Conservation (phyloP, 2,329 filamentous ascomycete genomes). For the Gaeumannomyces tritici region DNA sequence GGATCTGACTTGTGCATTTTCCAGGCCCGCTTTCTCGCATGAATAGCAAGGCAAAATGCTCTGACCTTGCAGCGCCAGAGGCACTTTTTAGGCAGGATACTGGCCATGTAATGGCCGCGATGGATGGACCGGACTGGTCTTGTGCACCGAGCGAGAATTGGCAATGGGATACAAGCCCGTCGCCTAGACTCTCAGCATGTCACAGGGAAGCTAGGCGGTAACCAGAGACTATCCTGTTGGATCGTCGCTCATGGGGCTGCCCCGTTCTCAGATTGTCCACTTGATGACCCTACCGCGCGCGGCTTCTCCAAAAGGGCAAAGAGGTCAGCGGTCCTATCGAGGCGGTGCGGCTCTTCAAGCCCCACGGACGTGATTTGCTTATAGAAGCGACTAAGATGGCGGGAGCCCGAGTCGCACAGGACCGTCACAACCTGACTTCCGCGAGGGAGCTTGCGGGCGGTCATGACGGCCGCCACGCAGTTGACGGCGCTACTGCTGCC, state of each 20-base stretch:
- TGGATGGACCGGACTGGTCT: no score
- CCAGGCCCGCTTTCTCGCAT: background rate
- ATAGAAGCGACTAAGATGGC: constrained; percentile 82
- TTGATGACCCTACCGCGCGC: background rate
- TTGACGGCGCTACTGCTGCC: constrained; percentile 97
- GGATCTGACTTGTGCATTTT: background rate
- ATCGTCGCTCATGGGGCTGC: background rate
- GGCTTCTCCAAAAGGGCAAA: background rate
- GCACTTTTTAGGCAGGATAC: no score
- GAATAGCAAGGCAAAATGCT: background rate
- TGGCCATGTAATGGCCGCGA: no score
- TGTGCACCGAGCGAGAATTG: no score
- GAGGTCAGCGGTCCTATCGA: constrained; percentile 16
- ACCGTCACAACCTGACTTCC: constrained; percentile 68
- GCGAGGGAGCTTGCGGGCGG: constrained; percentile 52
- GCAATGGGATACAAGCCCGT: no score
- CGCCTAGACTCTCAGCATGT: no score
- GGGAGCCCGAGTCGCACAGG: constrained; percentile 74
- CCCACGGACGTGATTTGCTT: constrained; percentile 60
- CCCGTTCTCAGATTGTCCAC: background rate
- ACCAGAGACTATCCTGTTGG: background rate
- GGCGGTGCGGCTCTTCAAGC: constrained; percentile 45
- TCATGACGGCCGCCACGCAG: constrained; percentile 68
- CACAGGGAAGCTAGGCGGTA: no score
- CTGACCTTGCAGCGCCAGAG: background rate